A percentile compares a stretch with the other conserved stretches of the same genome.
Evolutionary conservation across 192 early-diverging fungal species (phyloP).

Genomic region (Radiomyces spectabilis): DNA sequence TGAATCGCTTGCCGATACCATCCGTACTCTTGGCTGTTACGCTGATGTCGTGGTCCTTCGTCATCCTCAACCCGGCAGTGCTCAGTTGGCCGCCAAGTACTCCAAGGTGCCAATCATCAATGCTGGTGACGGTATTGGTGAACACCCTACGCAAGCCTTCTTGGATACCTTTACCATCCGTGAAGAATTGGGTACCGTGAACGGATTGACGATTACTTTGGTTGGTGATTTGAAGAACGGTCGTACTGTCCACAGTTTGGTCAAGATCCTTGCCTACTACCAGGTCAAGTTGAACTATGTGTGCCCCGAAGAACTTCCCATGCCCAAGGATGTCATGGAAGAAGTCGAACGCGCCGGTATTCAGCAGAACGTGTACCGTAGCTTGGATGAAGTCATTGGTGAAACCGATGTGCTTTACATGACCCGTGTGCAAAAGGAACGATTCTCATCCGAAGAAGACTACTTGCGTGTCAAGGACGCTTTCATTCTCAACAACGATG

Average conservation of each 20-base stretch:
- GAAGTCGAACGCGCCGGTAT: conserved; percentile 57
- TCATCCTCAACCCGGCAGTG: conserved; percentile 89
- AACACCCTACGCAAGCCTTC: conserved; percentile 98
- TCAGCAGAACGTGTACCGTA: conserved; percentile 57
- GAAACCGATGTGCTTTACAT: conserved; percentile 95
- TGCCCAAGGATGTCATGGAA: conserved; percentile 80
- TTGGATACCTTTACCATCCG: conserved; percentile 92
- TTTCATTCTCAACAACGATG: conserved; percentile 84
- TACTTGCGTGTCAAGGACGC: conserved; percentile 73
- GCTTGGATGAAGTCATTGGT: conserved; percentile 75
- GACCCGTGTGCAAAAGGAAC: conserved; percentile 95
- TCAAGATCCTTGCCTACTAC: conserved; percentile 82
- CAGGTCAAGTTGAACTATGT: conserved; percentile 94
- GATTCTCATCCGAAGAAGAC: conserved; percentile 69
- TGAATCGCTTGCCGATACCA: conserved; percentile 92
- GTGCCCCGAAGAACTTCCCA: conserved; percentile 65
- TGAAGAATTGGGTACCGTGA: conserved; percentile 95
- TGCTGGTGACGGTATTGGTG: conserved; percentile 94
- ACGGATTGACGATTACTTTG: conserved; percentile 90
- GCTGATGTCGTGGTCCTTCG: conserved; percentile 89
- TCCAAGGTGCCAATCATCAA: conserved; percentile 93
- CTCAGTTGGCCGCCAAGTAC: conserved; percentile 75
- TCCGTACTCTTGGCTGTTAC: conserved; percentile 89
- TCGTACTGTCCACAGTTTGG: conserved; percentile 94
- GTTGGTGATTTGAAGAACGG: conserved; percentile 98